Percentiles rank a stretch among this genome's conserved stretches.
Evolutionary conservation across 2,329 filamentous ascomycete species (phyloP).

Genomic region (Byssoonygena ceratinophila): DNA sequence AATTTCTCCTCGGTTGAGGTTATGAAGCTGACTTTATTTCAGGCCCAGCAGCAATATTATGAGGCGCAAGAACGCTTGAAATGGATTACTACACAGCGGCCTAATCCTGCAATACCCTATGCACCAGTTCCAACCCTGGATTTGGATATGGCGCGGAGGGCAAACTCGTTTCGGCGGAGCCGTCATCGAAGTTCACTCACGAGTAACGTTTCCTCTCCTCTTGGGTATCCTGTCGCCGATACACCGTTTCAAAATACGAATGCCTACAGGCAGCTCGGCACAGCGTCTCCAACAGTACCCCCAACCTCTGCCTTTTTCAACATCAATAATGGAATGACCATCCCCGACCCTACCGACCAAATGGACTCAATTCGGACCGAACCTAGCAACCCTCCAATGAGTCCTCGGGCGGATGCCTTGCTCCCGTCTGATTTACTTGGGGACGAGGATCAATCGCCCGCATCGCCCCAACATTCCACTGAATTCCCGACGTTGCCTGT

Average conservation of each 20-base stretch:
- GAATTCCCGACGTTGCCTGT: conserved; percentile 15
- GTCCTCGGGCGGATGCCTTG: conserved; percentile 51
- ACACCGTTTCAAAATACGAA: conserved; percentile 32
- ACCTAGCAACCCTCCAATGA: conserved; percentile 51
- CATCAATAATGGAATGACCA: conserved; percentile 52
- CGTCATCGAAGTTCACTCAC: conserved; percentile 38
- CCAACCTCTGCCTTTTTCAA: conserved; percentile 49
- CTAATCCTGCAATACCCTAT: conserved; percentile 30
- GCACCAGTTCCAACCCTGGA: conserved; percentile 33
- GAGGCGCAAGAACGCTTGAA: conserved; percentile 38
- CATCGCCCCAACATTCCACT: conserved; percentile 4
- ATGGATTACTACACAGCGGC: conserved; percentile 34
- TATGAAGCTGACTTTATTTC: conserved; percentile 8
- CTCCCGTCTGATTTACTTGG: conserved; percentile 52
- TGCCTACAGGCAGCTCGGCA: conserved; percentile 41
- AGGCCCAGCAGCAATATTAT: conserved; percentile 36
- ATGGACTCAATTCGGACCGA: conserved; percentile 40
- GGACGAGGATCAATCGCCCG: conserved; percentile 38
- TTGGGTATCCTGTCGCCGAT: conserved; percentile 34
- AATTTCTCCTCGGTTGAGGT: background rate
- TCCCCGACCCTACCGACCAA: conserved; percentile 36
- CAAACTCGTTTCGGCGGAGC: conserved; percentile 33
- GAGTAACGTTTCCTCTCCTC: conserved; percentile 40
- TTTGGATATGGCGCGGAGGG: conserved; percentile 32
- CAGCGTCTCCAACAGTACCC: conserved; percentile 44